phyloP scores from a whole-genome alignment of 495 filamentous ascomycete species.

The Tuber magnatum region DNA sequence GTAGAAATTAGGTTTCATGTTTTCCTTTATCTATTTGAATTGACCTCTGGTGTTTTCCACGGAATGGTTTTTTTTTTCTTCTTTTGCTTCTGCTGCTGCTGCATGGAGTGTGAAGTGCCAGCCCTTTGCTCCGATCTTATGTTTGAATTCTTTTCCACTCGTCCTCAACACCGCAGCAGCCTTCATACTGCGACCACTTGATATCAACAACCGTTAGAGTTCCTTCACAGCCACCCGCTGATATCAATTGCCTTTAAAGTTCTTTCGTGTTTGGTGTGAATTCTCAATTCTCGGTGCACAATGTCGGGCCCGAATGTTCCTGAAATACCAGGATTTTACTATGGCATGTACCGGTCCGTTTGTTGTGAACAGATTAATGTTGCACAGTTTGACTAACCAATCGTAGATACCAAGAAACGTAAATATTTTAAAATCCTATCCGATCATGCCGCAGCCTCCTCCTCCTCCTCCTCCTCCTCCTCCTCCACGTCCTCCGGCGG shows the following conservation, averaged over 20 bases:
- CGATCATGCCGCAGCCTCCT: conserved; percentile 39
- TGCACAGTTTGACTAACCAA: not conserved
- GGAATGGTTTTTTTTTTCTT: not conserved
- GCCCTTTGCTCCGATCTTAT: not conserved
- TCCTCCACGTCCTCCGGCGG: conserved; percentile 15
- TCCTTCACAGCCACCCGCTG: not conserved
- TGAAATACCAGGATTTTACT: conserved; percentile 47
- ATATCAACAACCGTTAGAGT: not conserved
- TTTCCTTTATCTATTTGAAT: not conserved
- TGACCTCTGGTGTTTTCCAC: not conserved
- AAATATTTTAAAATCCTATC: conserved; percentile 49
- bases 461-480: conserved; percentile 32
- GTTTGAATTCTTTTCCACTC: not conserved
- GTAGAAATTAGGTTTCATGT: conserved; percentile 4
- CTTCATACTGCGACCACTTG: not conserved
- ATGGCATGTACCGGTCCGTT: conserved; percentile 37
- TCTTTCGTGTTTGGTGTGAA: not conserved
- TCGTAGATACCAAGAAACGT: conserved; percentile 43
- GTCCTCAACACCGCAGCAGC: not conserved
- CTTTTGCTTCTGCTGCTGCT: too few relatives aligned
- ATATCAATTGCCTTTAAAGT: not conserved
- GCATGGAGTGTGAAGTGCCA: not conserved
- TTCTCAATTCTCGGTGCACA: not conserved
- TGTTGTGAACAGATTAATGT: not conserved
- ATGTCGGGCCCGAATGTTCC: not conserved